These are phyloP conservation scores for Geosmithia morbida DNA, from an alignment of 2,329 filamentous ascomycete genomes.

Conservation along the genomic window DNA sequence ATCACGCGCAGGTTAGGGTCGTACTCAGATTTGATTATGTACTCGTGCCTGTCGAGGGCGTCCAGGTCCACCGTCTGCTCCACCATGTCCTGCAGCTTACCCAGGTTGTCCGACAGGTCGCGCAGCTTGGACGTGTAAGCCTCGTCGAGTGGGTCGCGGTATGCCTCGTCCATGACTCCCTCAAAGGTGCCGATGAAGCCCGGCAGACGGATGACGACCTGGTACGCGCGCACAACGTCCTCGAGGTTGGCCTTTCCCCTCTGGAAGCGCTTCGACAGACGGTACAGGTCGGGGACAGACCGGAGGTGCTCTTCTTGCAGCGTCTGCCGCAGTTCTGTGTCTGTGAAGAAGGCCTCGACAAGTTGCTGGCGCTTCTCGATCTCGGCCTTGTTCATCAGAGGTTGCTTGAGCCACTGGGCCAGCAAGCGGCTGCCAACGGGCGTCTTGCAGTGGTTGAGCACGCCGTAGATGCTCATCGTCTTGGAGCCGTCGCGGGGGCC, in stretches of 20 bases:
- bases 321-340: conserved; percentile 85
- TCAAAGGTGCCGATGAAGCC: conserved; percentile 83
- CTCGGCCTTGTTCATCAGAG: conserved; percentile 77
- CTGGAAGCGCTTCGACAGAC: conserved; percentile 89
- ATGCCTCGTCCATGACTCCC: conserved; percentile 87
- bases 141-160: conserved; percentile 72
- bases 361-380: conserved; percentile 88
- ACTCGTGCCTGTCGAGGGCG: conserved; percentile 91
- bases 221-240: conserved; percentile 90
- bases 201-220: conserved; percentile 82
- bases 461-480: conserved; percentile 88
- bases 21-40: conserved; percentile 97
- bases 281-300: conserved; percentile 86
- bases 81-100: conserved; percentile 91
- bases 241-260: conserved; percentile 81
- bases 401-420: conserved; percentile 95
- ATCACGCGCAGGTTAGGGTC: conserved; percentile 83
- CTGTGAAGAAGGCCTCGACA: conserved; percentile 85
- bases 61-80: conserved; percentile 95
- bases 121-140: conserved; percentile 78
- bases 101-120: conserved; percentile 62
- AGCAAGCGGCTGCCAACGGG: conserved; percentile 80
- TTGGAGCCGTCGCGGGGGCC: conserved; percentile 90
- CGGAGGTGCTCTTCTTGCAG: conserved; percentile 95
- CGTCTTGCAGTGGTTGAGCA: conserved; percentile 96